Evolutionary conservation across 1,284 basidiomycete genomes (phyloP).

Genomic region (Ceratobasidium sp.): DNA sequence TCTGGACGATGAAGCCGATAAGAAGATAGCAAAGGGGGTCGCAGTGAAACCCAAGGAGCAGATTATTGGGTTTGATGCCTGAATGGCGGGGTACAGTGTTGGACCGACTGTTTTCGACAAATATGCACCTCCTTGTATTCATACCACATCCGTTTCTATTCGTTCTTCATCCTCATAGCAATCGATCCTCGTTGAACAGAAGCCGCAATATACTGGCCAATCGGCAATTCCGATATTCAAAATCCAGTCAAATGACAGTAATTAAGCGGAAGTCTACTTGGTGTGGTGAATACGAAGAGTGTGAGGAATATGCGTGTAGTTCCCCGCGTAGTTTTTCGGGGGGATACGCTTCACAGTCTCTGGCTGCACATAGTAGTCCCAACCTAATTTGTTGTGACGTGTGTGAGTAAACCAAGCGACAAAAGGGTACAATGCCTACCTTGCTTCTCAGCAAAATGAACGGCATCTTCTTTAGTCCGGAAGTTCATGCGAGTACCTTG

Average conservation of each 20-base stretch:
- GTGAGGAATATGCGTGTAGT: constrained; percentile 85
- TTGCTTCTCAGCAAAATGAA: constrained; percentile 94
- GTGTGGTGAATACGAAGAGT: constrained; percentile 90
- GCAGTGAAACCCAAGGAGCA: constrained; percentile 39
- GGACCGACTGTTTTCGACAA: constrained; percentile 22
- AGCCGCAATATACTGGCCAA: not conserved
- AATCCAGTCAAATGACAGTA: constrained; percentile 4
- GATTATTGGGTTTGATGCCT: constrained; percentile 44
- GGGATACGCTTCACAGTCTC: constrained; percentile 78
- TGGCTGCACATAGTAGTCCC: constrained; percentile 69
- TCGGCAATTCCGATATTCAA: constrained; percentile 21
- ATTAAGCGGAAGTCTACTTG: constrained; percentile 72
- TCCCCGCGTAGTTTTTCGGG: constrained; percentile 93
- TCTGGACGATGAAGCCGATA: constrained; percentile 39
- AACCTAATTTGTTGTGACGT: constrained; percentile 52
- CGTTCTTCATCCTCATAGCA: constrained; percentile 6
- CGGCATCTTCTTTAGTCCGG: constrained; percentile 89
- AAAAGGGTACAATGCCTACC: constrained; percentile 59
- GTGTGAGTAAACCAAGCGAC: constrained; percentile 21
- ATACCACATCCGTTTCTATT: not conserved
- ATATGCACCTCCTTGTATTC: constrained; percentile 30
- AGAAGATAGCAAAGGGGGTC: constrained; percentile 27
- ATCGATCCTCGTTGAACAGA: constrained; percentile 1
- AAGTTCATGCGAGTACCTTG: constrained; percentile 92
- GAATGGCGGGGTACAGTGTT: not conserved